Base-by-base conservation (phyloP, 208 protist species). In the Spongospora subterranea region DNA sequence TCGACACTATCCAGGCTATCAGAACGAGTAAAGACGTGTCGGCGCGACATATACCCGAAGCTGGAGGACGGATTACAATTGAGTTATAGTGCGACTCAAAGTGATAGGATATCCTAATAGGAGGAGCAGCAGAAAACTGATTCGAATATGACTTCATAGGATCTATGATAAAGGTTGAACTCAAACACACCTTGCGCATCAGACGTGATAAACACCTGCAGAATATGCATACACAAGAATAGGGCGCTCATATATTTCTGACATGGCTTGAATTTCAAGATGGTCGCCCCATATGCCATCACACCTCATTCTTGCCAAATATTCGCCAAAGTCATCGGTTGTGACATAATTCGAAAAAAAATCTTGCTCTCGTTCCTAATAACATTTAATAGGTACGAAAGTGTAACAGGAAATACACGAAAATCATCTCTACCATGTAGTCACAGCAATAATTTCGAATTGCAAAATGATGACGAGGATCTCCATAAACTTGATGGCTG, bases 241-340 rank as follows among this genome's bases (percentile, higher is more conserved):
- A 17, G 71, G 92, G 77, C 92, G 89, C 29, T 60, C 29, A 77
- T 92, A 93, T 29, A 93, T 64, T 71, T 93, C 92, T 1, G 82
- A 92, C 39, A 93, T 45, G 6, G 92, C 92, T 24, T 93, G 92
- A 17, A 93, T 92, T 64, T 93, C 92, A 39, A 92, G 64, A 88
- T 93, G 46, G 65, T 92, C 89, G 50, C 92, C 92, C 54, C 38
- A 92, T n/a, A 77, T 71, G 17, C 77, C n/a, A 32, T 0, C 29
- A 13, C 64, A 90, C 20, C 90, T 54, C 92, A 91, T 93, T 40
- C 90, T 82, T 6, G 6, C 11, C 0, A 92, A 1, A 64, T 93
- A 93, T 11, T 32, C 0, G 0, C 54, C 40, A 32, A 92, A 88
- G 66, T 93, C 90, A 43, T 54, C 46, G 53, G 89, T 60, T 20